Conservation (phyloP, 306 rosid genomes). For the Glycine tomentella region DNA sequence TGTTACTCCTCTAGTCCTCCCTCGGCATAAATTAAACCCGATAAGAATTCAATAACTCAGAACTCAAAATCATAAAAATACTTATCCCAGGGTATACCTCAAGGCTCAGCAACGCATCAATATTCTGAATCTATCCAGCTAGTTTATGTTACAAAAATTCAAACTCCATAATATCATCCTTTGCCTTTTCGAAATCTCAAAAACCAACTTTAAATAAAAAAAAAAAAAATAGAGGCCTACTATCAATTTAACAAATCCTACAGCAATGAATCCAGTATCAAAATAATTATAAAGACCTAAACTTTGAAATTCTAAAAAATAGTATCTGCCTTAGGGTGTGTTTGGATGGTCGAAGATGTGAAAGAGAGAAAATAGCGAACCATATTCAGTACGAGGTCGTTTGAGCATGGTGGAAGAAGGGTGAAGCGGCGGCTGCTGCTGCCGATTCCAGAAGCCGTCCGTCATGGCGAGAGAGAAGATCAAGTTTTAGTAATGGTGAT, state of each 20-base stretch:
- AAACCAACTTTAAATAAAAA: neutral
- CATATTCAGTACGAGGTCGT: slow-evolving; percentile 76
- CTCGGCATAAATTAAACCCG: too few species aligned
- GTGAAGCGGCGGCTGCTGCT: slow-evolving; percentile 50
- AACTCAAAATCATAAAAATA: neutral
- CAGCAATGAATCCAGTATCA: neutral
- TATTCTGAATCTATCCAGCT: neutral
- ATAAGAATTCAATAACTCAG: neutral
- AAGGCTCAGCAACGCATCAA: neutral
- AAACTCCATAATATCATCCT: neutral
- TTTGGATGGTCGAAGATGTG: slow-evolving; percentile 1
- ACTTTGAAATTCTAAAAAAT: neutral
- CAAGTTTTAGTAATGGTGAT: too few species aligned
- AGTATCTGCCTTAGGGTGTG: neutral
- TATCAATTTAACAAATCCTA: neutral
- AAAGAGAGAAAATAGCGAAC: slow-evolving; percentile 47
- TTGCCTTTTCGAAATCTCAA: neutral
- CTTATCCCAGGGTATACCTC: neutral
- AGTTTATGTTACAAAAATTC: neutral
- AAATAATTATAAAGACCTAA: neutral
- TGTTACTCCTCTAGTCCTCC: too few species aligned
- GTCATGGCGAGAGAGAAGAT: slow-evolving; percentile 55
- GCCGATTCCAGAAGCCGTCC: slow-evolving; percentile 78
- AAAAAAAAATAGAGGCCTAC: neutral
- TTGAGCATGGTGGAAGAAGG: slow-evolving; percentile 62